Percentiles rank a stretch among this genome's conserved stretches.
phyloP scores from a whole-genome alignment of 495 filamentous ascomycete genomes.

The Xeromyces bisporus region DNA sequence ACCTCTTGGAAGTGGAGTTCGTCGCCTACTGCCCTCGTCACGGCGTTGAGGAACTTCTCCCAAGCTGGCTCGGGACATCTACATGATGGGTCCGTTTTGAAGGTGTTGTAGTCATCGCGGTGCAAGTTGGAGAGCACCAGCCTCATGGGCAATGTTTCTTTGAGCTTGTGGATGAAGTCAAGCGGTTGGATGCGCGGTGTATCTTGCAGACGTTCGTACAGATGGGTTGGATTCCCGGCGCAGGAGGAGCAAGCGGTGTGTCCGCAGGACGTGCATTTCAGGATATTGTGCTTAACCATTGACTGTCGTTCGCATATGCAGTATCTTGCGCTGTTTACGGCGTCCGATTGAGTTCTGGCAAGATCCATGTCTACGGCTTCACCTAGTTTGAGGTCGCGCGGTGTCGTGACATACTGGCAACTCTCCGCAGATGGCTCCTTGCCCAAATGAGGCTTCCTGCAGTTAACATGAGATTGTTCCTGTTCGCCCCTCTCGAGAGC shows the following conservation, averaged over 20 bases:
- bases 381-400: not conserved
- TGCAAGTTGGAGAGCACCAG: slow-evolving; percentile 22
- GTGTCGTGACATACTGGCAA: not conserved
- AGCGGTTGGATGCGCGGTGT: slow-evolving; percentile 23
- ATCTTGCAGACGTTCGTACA: slow-evolving; percentile 16
- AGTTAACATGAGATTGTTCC: slow-evolving; percentile 1
- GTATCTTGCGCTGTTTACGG: slow-evolving; percentile 22
- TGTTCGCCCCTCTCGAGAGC: slow-evolving; percentile 11
- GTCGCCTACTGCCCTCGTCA: slow-evolving; percentile 17
- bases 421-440: not conserved
- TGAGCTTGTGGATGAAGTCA: slow-evolving; percentile 31
- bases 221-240: slow-evolving; percentile 38
- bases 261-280: slow-evolving; percentile 33
- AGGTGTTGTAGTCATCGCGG: slow-evolving; percentile 8
- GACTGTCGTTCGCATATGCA: slow-evolving; percentile 42
- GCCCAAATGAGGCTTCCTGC: slow-evolving; percentile 1
- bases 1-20: slow-evolving; percentile 30
- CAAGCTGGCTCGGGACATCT: slow-evolving; percentile 10
- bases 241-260: slow-evolving; percentile 41
- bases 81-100: slow-evolving; percentile 4
- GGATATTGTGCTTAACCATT: slow-evolving; percentile 19
- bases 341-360: slow-evolving; percentile 6
- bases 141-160: slow-evolving; percentile 29
- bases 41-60: slow-evolving; percentile 18
- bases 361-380: slow-evolving; percentile 3